A percentile compares a stretch with the other conserved stretches of the same genome.
Evolutionary conservation across 495 filamentous ascomycete genomes (phyloP).

Genomic region (Entonaema liquescens): DNA sequence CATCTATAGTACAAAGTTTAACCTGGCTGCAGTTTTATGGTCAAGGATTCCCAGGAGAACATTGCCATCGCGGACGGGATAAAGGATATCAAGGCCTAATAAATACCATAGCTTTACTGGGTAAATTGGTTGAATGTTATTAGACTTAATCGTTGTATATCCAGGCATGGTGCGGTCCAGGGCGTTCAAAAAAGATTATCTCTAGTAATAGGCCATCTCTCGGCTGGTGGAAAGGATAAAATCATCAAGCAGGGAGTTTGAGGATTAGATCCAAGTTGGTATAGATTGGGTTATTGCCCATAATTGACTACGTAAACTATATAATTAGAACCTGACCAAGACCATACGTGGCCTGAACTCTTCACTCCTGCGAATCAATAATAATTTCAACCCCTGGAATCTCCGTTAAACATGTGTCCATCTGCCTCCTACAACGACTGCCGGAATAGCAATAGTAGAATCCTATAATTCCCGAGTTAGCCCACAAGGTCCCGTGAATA

Average conservation of each 20-base stretch:
- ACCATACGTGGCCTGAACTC: background rate
- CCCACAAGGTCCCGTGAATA: background rate
- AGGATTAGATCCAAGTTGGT: slow-evolving; percentile 26
- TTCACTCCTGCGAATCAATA: slow-evolving; percentile 10
- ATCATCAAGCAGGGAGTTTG: slow-evolving; percentile 30
- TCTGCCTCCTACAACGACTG: background rate
- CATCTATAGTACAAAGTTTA: slow-evolving; percentile 12
- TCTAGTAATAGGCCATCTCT: slow-evolving; percentile 32
- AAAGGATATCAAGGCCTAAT: slow-evolving; percentile 48
- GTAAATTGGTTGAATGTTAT: slow-evolving; percentile 4
- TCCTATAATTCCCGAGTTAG: background rate
- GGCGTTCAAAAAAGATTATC: slow-evolving; percentile 28
- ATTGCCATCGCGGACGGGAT: slow-evolving; percentile 56
- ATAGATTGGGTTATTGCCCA: slow-evolving; percentile 16
- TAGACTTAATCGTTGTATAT: slow-evolving; percentile 21
- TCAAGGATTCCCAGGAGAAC: slow-evolving; percentile 81
- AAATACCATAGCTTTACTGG: background rate
- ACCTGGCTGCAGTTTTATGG: slow-evolving; percentile 67
- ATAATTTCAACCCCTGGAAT: background rate
- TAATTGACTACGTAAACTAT: slow-evolving; percentile 34
- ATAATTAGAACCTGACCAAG: background rate
- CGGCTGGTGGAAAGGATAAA: slow-evolving; percentile 17
- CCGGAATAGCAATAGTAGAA: background rate
- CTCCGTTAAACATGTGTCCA: background rate
- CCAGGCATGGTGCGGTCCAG: background rate